Percentiles rank a stretch among this genome's conserved stretches.
Evolutionary conservation across 139 green algal genomes (phyloP).

Genomic region (Nannochloris sp.): DNA sequence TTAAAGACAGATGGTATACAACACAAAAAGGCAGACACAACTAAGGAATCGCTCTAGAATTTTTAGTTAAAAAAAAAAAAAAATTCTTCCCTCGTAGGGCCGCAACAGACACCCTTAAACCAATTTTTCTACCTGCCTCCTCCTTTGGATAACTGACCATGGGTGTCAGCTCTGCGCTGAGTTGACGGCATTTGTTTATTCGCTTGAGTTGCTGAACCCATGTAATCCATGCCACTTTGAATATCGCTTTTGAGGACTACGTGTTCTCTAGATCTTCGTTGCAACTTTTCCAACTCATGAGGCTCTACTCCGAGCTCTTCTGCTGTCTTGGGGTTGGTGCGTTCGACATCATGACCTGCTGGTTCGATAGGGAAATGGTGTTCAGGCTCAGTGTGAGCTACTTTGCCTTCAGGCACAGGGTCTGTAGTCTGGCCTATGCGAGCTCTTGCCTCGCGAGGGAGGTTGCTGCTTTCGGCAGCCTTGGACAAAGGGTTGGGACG

Average conservation of each 20-base stretch:
- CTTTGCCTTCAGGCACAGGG: constrained; percentile 15
- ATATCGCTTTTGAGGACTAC: not conserved
- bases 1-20: too few species aligned
- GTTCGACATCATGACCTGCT: constrained; percentile 4
- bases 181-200: too few species aligned
- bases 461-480: constrained; percentile 11
- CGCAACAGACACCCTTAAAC: too few species aligned
- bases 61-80: too few species aligned
- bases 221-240: not conserved
- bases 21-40: too few species aligned
- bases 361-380: constrained; percentile 16
- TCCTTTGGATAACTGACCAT: too few species aligned
- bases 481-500: not conserved
- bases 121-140: not conserved
- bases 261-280: not conserved
- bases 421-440: constrained; percentile 8
- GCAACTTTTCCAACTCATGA: not conserved
- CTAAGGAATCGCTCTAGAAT: too few species aligned
- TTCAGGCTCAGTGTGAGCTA: constrained; percentile 1
- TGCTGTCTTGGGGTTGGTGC: not conserved
- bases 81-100: too few species aligned
- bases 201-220: not conserved
- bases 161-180: too few species aligned
- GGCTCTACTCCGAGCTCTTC: not conserved
- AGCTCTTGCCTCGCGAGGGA: constrained; percentile 15